These are phyloP conservation scores for Phytophthora litchii DNA, from an alignment of 352 stramenopile genomes.

Conservation along the genomic window DNA sequence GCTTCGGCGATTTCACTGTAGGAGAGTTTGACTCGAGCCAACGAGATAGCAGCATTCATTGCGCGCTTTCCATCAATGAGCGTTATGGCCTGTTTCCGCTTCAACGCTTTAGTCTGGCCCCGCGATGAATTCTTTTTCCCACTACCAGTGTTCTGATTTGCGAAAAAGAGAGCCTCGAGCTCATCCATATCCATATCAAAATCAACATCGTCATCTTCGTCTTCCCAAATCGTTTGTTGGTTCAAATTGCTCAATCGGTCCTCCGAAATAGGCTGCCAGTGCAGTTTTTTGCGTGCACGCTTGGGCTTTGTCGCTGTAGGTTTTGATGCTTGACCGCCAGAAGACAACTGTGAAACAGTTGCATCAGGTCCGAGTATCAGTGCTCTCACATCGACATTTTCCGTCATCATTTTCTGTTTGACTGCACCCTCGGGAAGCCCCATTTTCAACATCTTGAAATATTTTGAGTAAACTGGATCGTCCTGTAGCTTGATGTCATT, in stretches of 20 bases:
- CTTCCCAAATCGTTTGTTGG: conserved; percentile 84
- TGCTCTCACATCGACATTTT: conserved; percentile 54
- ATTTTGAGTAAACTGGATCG: conserved; percentile 83
- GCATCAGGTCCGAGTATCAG: conserved; percentile 74
- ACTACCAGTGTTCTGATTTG: conserved; percentile 49
- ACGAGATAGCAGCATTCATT: conserved; percentile 98
- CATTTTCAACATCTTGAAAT: conserved; percentile 96
- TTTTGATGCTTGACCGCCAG: conserved; percentile 14
- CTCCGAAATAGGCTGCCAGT: conserved; percentile 89
- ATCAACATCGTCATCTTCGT: conserved; percentile 74
- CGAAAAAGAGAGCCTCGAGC: conserved; percentile 87
- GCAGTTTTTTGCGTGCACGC: conserved; percentile 82
- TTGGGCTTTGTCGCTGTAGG: conserved; percentile 29
- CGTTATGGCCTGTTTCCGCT: conserved; percentile 85
- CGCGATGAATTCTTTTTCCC: conserved; percentile 56
- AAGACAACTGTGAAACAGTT: conserved; percentile 46
- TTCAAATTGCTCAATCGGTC: conserved; percentile 76
- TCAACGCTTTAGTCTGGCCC: conserved; percentile 48
- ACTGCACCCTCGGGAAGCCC: conserved; percentile 89
- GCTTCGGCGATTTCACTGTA: conserved; percentile 88
- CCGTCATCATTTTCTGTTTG: conserved; percentile 80
- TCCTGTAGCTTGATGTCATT: conserved; percentile 51
- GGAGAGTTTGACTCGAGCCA: conserved; percentile 94
- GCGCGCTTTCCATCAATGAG: conserved; percentile 96
- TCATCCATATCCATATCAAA: conserved; percentile 91